Conservation (phyloP, 306 rosid genomes). For the Prunus armeniaca region DNA sequence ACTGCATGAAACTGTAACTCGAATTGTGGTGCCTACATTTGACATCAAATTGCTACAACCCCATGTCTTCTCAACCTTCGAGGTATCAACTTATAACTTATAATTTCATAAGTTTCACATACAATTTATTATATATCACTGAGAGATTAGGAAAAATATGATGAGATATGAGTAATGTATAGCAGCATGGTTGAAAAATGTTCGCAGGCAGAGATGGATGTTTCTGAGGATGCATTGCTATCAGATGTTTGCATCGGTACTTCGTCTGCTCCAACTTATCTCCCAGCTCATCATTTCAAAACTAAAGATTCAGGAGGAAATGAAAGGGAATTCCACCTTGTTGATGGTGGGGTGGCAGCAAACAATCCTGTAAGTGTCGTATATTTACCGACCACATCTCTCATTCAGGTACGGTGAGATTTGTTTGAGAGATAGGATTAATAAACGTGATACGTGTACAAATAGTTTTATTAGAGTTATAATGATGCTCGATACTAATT, state of each 20-base stretch:
- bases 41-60: slow-evolving; percentile 21
- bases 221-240: slow-evolving; percentile 20
- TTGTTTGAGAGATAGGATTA: too few species aligned
- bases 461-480: too few species aligned
- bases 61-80: slow-evolving; percentile 6
- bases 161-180: not conserved
- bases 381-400: too few species aligned
- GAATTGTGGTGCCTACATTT: slow-evolving; percentile 25
- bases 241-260: slow-evolving; percentile 33
- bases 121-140: too few species aligned
- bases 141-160: not conserved
- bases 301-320: slow-evolving; percentile 11
- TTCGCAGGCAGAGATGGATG: slow-evolving; percentile 14
- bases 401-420: too few species aligned
- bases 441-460: too few species aligned
- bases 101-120: not conserved
- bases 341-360: slow-evolving; percentile 42
- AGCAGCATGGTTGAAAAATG: not conserved
- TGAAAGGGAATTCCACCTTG: slow-evolving; percentile 25
- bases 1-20: slow-evolving; percentile 30
- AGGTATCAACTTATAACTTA: not conserved
- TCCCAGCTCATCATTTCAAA: slow-evolving; percentile 32
- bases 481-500: too few species aligned
- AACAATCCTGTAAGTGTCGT: slow-evolving; percentile 31
- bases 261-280: slow-evolving; percentile 33